Percentiles rank a stretch among this genome's conserved stretches.
Evolutionary conservation across 108 stramenopile genomes (phyloP).

Genomic region (Mediolabrus comicus): DNA sequence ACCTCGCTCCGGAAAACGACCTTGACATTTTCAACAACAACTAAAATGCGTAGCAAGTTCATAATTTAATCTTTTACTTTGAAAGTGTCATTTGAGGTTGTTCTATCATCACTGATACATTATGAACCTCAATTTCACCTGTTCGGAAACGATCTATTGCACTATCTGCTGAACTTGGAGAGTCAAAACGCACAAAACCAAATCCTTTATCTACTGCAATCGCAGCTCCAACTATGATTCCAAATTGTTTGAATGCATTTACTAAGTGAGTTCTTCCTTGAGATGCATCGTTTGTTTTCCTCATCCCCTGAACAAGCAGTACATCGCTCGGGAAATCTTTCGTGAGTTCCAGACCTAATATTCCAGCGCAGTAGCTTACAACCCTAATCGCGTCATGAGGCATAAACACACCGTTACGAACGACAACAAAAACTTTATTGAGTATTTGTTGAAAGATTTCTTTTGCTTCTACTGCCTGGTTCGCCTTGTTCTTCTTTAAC

Average conservation of each 20-base stretch:
- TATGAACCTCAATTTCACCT: constrained; percentile 80
- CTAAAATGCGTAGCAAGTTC: background rate
- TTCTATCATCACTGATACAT: constrained; percentile 60
- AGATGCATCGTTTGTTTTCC: constrained; percentile 64
- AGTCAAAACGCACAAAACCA: constrained; percentile 74
- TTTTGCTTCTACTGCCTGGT: constrained; percentile 33
- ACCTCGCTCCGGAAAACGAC: background rate
- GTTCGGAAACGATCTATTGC: constrained; percentile 56
- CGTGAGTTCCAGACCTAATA: constrained; percentile 67
- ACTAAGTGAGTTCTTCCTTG: constrained; percentile 38
- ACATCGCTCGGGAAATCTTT: constrained; percentile 65
- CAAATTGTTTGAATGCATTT: constrained; percentile 61
- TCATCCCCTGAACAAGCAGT: constrained; percentile 70
- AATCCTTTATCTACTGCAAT: constrained; percentile 75
- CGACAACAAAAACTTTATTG: constrained; percentile 74
- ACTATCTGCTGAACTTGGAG: constrained; percentile 56
- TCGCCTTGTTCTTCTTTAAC: constrained; percentile 61
- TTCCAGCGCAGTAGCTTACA: constrained; percentile 77
- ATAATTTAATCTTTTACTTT: background rate
- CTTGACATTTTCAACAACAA: background rate
- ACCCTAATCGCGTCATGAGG: constrained; percentile 78
- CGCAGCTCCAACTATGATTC: constrained; percentile 73
- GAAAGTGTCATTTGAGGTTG: background rate
- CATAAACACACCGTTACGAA: constrained; percentile 57
- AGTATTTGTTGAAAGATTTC: constrained; percentile 72